These are phyloP conservation scores for Auricularia sp. DNA, from an alignment of 768 basidiomycete genomes.

Conservation along the genomic window DNA sequence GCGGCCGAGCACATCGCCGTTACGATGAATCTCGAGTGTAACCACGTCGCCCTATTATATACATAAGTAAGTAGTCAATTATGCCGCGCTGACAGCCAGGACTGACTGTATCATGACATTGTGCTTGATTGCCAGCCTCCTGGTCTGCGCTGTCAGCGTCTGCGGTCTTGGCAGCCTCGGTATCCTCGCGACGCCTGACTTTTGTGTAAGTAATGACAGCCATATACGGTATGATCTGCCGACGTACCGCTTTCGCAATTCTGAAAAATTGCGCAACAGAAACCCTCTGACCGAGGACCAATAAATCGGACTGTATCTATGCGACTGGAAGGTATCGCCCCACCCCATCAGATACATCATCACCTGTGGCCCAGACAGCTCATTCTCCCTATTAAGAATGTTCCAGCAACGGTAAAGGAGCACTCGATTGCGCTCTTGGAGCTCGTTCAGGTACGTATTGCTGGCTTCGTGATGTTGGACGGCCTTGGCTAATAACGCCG, in stretches of 20 bases:
- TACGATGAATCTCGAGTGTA: neutral
- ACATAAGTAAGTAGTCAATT: no score
- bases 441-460: slow-evolving; percentile 8
- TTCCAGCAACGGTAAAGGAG: slow-evolving; percentile 24
- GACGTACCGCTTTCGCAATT: slow-evolving; percentile 5
- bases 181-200: no score
- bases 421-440: slow-evolving; percentile 18
- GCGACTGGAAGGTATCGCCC: slow-evolving; percentile 28
- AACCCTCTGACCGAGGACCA: slow-evolving; percentile 20
- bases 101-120: no score
- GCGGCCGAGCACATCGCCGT: neutral
- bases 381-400: slow-evolving; percentile 28
- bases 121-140: no score
- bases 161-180: no score
- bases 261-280: slow-evolving; percentile 16
- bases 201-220: no score
- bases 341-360: slow-evolving; percentile 28
- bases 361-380: slow-evolving; percentile 28
- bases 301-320: slow-evolving; percentile 26
- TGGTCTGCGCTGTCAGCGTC: no score
- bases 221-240: no score
- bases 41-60: neutral
- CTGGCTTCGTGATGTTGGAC: slow-evolving; percentile 19
- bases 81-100: no score
- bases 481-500: slow-evolving; percentile 24